These are phyloP conservation scores for Penicillium nordicum DNA, from an alignment of 2,329 filamentous ascomycete genomes.

Conservation along the genomic window DNA sequence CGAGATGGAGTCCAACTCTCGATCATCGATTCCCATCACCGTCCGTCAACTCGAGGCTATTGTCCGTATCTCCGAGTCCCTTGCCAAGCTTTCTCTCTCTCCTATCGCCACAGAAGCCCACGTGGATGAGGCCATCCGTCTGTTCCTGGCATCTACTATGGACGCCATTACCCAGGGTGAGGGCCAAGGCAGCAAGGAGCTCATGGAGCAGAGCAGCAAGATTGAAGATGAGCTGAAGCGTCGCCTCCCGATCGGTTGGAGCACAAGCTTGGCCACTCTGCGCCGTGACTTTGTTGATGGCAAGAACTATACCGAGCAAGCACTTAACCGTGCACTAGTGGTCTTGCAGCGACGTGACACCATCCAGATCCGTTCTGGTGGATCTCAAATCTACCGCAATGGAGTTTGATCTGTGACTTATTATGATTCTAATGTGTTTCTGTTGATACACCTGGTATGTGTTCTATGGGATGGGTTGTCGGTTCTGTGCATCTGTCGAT, in stretches of 20 bases:
- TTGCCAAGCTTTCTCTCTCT: constrained; percentile 85
- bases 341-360: constrained; percentile 85
- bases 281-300: constrained; percentile 88
- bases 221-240: constrained; percentile 86
- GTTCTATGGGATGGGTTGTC: constrained; percentile 16
- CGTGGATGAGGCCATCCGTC: constrained; percentile 93
- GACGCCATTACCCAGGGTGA: constrained; percentile 91
- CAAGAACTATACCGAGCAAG: constrained; percentile 84
- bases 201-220: constrained; percentile 83
- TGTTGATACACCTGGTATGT: constrained; percentile 19
- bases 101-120: constrained; percentile 85
- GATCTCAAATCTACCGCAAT: constrained; percentile 49
- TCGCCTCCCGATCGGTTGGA: constrained; percentile 90
- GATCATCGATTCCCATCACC: constrained; percentile 94
- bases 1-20: constrained; percentile 82
- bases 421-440: constrained; percentile 22
- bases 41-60: constrained; percentile 96
- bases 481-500: constrained; percentile 16
- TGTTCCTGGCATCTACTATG: constrained; percentile 97
- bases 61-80: constrained; percentile 91
- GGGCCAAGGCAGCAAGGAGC: constrained; percentile 76
- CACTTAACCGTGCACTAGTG: constrained; percentile 77
- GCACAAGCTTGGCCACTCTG: constrained; percentile 81
- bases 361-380: constrained; percentile 49
- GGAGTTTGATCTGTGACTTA: constrained; percentile 34